Evolutionary conservation across 768 basidiomycete genomes (phyloP).

Genomic region (Tephrocybe sp.): DNA sequence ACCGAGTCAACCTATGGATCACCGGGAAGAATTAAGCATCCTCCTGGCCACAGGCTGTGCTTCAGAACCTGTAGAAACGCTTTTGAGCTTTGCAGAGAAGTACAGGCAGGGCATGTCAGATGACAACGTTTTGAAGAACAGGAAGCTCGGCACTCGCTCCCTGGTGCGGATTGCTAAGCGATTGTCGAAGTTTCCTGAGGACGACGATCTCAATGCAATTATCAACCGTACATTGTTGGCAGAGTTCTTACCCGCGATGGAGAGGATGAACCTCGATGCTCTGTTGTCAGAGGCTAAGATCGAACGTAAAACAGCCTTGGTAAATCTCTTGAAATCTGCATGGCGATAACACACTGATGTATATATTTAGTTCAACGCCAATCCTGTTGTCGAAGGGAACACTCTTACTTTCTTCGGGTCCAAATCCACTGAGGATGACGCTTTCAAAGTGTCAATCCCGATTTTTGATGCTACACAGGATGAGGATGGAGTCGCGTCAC

Average conservation of each 20-base stretch:
- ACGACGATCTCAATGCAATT: conserved; percentile 45
- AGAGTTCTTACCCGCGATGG: conserved; percentile 62
- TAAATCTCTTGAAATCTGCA: conserved; percentile 22
- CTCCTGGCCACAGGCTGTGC: conserved; percentile 54
- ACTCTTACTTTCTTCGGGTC: conserved; percentile 47
- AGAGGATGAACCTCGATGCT: conserved; percentile 52
- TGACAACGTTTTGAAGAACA: conserved; percentile 59
- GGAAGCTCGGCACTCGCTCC: conserved; percentile 62
- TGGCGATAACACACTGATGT: conserved; percentile 5
- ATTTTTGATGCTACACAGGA: conserved; percentile 51
- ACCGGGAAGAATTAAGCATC: conserved; percentile 46
- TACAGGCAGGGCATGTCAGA: conserved; percentile 56
- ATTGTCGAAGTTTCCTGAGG: conserved; percentile 44
- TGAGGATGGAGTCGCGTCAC: conserved; percentile 52
- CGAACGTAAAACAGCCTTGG: conserved; percentile 37
- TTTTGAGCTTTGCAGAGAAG: conserved; percentile 56
- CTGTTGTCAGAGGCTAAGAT: conserved; percentile 54
- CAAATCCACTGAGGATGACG: conserved; percentile 31
- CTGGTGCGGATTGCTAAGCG: conserved; percentile 55
- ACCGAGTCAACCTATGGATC: conserved; percentile 59
- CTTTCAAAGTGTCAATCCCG: conserved; percentile 40
- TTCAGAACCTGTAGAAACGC: conserved; percentile 29
- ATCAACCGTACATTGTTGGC: conserved; percentile 51
- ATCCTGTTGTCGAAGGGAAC: conserved; percentile 37
- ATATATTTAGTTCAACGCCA: conserved; percentile 46